Percentiles rank a stretch among this genome's conserved stretches.
Conservation (phyloP, 2,329 filamentous ascomycete species). For the Metarhizium brunneum region DNA sequence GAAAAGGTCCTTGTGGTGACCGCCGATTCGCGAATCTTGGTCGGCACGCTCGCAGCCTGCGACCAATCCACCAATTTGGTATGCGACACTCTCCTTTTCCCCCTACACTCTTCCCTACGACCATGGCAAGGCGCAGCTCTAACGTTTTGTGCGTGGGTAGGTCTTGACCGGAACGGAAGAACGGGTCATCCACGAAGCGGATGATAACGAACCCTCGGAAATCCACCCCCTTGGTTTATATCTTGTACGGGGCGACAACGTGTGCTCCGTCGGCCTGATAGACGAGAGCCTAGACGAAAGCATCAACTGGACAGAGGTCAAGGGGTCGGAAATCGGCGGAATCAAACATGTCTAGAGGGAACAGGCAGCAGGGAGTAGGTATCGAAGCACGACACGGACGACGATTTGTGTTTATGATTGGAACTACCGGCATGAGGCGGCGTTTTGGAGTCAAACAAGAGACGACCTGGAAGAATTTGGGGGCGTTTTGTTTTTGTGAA, state of each 20-base stretch:
- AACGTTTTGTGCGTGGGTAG: conserved; percentile 22
- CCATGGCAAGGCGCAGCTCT: neutral
- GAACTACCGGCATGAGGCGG: conserved; percentile 8
- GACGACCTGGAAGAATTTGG: no score
- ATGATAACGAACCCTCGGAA: conserved; percentile 72
- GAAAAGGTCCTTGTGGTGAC: conserved; percentile 91
- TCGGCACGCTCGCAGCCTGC: conserved; percentile 74
- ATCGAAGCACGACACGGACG: neutral
- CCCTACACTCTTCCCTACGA: neutral
- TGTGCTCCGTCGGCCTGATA: conserved; percentile 80
- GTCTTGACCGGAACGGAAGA: conserved; percentile 78
- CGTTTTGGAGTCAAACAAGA: conserved; percentile 5
- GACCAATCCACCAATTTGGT: conserved; percentile 89
- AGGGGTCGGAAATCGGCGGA: conserved; percentile 71
- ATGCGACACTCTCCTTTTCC: conserved; percentile 12
- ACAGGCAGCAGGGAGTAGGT: conserved; percentile 12
- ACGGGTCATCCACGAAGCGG: conserved; percentile 77
- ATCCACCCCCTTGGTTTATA: conserved; percentile 82
- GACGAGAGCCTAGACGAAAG: conserved; percentile 82
- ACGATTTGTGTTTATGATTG: neutral
- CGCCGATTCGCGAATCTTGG: conserved; percentile 77
- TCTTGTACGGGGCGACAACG: conserved; percentile 88
- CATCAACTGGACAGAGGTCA: conserved; percentile 89
- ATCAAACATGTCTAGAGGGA: conserved; percentile 62
- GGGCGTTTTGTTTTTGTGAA: no score